phyloP scores from a whole-genome alignment of 352 stramenopile species.

The Globisporangium uncinulatum region DNA sequence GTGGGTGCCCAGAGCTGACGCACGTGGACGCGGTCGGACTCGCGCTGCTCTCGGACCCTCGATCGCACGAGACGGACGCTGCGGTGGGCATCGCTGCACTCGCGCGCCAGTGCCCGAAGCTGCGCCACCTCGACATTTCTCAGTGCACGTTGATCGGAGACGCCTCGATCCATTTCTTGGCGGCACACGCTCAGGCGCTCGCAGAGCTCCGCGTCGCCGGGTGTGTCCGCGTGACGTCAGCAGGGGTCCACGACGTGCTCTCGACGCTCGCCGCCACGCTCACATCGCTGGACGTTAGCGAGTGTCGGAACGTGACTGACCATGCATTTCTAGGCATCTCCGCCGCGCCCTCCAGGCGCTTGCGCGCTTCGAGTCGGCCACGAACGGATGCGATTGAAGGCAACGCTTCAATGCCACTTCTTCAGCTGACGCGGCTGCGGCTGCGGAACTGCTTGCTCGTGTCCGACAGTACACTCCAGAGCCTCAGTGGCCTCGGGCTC shows the following conservation, averaged over 20 bases:
- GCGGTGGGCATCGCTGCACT: slow-evolving; percentile 27
- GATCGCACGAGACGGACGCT: not conserved
- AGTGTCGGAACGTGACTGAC: slow-evolving; percentile 36
- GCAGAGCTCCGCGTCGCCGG: slow-evolving; percentile 17
- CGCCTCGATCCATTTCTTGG: slow-evolving; percentile 22
- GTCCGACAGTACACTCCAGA: slow-evolving; percentile 34
- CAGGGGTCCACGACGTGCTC: slow-evolving; percentile 18
- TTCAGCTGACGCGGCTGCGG: slow-evolving; percentile 29
- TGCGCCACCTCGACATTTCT: slow-evolving; percentile 52
- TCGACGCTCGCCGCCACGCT: slow-evolving; percentile 21
- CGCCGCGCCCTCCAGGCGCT: not conserved
- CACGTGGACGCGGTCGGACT: slow-evolving; percentile 39
- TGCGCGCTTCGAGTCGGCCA: not conserved
- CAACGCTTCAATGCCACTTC: not conserved
- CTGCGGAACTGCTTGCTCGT: slow-evolving; percentile 35
- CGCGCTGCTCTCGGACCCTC: slow-evolving; percentile 33
- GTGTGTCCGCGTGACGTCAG: slow-evolving; percentile 22
- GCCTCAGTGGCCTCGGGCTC: slow-evolving; percentile 38
- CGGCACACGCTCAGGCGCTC: slow-evolving; percentile 15
- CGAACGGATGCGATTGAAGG: not conserved
- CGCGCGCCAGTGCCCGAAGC: slow-evolving; percentile 19
- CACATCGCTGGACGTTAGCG: slow-evolving; percentile 19
- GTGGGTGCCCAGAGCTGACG: slow-evolving; percentile 38
- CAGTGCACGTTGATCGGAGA: slow-evolving; percentile 41
- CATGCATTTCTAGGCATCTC: slow-evolving; percentile 16